These are phyloP conservation scores for Colletotrichum limetticola DNA, from an alignment of 2,329 filamentous ascomycete genomes.

Conservation along the genomic window DNA sequence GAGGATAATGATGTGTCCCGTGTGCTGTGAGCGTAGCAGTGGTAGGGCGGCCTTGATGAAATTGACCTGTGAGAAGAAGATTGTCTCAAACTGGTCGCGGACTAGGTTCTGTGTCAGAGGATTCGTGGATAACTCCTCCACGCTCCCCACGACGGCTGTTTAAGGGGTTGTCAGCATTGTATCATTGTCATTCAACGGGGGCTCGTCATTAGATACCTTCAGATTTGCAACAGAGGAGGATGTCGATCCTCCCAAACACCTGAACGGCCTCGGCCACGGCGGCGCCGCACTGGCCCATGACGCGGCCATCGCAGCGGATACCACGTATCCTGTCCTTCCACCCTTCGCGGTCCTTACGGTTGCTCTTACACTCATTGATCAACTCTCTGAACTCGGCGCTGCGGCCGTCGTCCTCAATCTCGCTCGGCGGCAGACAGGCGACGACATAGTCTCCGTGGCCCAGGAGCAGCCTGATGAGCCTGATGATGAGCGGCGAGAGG, in stretches of 20 bases:
- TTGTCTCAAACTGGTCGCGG: conserved; percentile 90
- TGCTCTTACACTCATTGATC: conserved; percentile 74
- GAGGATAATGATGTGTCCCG: conserved; percentile 89
- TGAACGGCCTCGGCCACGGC: conserved; percentile 88
- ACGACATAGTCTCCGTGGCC: conserved; percentile 93
- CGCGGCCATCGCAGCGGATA: conserved; percentile 71
- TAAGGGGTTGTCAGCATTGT: neutral
- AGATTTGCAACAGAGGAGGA: conserved; percentile 88
- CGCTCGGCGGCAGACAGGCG: conserved; percentile 81
- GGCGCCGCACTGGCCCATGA: conserved; percentile 79
- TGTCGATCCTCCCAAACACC: conserved; percentile 88
- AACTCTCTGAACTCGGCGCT: conserved; percentile 85
- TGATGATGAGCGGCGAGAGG: conserved; percentile 85
- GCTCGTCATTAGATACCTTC: conserved; percentile 69
- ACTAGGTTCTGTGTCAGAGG: conserved; percentile 80
- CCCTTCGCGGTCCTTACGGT: conserved; percentile 73
- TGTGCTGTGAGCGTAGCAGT: conserved; percentile 80
- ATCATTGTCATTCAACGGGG: neutral
- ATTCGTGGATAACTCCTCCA: conserved; percentile 86
- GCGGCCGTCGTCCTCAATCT: conserved; percentile 81
- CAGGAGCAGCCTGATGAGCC: conserved; percentile 82
- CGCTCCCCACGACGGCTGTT: conserved; percentile 84
- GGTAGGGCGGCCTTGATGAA: conserved; percentile 91
- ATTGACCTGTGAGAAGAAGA: conserved; percentile 96
- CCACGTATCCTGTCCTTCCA: conserved; percentile 83